Conservation (phyloP, 164 flowering plant genomes). For the Malania oleifera region DNA sequence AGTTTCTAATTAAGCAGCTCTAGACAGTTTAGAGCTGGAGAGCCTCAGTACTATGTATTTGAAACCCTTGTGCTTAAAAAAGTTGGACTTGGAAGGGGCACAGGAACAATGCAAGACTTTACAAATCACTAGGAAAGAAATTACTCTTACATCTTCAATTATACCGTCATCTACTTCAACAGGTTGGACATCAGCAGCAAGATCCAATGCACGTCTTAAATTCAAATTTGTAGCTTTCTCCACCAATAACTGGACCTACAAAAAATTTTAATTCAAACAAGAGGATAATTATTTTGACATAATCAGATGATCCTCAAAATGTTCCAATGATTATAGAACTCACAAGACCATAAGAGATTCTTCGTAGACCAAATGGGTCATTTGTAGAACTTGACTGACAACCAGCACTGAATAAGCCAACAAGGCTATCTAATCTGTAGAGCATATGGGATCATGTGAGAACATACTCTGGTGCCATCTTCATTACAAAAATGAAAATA, state of each 20-base stretch:
- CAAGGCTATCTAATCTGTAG: slow-evolving; percentile 90
- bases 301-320: neutral
- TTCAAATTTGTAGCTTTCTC: slow-evolving; percentile 75
- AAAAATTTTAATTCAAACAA: too few species aligned
- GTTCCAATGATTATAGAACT: slow-evolving; percentile 20
- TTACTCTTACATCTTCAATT: slow-evolving; percentile 59
- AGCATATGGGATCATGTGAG: neutral
- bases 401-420: slow-evolving; percentile 90
- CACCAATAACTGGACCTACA: slow-evolving; percentile 86
- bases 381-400: slow-evolving; percentile 83
- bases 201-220: slow-evolving; percentile 49
- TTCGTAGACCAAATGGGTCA: slow-evolving; percentile 91
- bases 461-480: too few species aligned
- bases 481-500: too few species aligned
- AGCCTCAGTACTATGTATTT: neutral
- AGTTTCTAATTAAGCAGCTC: neutral
- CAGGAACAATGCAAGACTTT: neutral
- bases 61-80: neutral
- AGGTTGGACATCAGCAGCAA: slow-evolving; percentile 81
- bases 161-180: slow-evolving; percentile 37
- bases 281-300: slow-evolving; percentile 3
- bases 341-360: slow-evolving; percentile 93
- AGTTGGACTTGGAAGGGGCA: neutral
- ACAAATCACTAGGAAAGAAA: neutral
- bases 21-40: neutral